A percentile compares a stretch with the other conserved stretches of the same genome.
These are phyloP conservation scores for Triticum timopheevii DNA, from an alignment of 176 grass and related monocot genomes.

Conservation along the genomic window DNA sequence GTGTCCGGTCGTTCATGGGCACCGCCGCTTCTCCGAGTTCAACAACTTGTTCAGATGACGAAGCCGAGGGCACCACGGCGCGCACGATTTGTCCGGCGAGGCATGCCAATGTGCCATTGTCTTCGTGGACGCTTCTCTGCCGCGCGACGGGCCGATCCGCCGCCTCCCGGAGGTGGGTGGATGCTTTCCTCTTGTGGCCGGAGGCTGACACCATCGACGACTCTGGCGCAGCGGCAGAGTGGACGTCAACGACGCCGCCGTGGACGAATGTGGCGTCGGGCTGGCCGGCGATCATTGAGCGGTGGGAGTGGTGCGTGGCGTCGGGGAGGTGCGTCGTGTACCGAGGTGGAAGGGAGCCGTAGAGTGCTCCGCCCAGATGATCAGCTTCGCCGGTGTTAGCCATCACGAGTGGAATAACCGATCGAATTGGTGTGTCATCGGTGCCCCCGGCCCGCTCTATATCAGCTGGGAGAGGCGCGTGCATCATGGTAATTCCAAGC, in stretches of 20 bases:
- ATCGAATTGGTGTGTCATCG: too few relatives aligned
- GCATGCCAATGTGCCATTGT: background rate
- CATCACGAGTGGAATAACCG: background rate
- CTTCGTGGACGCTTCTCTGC: background rate
- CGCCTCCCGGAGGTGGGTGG: background rate
- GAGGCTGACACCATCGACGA: background rate
- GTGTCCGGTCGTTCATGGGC: background rate
- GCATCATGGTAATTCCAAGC: too few relatives aligned
- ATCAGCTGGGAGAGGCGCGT: too few relatives aligned
- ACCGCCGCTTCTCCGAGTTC: background rate
- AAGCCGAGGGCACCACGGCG: background rate
- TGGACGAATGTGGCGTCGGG: background rate
- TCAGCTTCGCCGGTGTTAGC: background rate
- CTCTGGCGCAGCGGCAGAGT: too few relatives aligned
- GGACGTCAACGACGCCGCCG: too few relatives aligned
- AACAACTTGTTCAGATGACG: background rate
- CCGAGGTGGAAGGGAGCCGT: too few relatives aligned
- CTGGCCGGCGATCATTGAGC: too few relatives aligned
- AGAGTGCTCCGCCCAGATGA: too few relatives aligned
- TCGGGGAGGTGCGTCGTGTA: too few relatives aligned
- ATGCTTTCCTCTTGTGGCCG: background rate
- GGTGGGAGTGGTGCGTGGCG: too few relatives aligned
- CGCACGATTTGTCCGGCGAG: background rate
- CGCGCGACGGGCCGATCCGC: background rate
- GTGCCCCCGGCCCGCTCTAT: too few relatives aligned